phyloP scores from a whole-genome alignment of 257 asterid species.

The Striga asiatica region DNA sequence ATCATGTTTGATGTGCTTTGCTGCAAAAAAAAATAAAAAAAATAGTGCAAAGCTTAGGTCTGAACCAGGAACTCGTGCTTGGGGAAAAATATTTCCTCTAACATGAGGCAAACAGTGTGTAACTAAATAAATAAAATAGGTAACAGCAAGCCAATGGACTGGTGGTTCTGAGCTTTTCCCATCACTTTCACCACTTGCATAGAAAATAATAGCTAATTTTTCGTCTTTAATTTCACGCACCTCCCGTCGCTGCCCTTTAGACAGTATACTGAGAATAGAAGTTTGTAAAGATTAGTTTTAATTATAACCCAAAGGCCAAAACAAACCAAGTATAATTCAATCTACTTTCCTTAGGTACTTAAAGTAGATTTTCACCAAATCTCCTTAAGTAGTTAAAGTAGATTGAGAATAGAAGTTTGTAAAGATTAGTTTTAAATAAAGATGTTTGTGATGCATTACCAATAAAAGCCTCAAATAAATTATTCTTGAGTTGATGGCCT shows the following conservation, averaged over 20 bases:
- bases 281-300: neutral
- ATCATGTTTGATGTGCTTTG: conserved; percentile 73
- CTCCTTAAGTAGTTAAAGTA: too few relatives aligned
- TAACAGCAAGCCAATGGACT: neutral
- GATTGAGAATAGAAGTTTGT: too few relatives aligned
- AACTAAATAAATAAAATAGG: neutral
- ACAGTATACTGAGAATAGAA: neutral
- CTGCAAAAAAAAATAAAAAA: conserved; percentile 31
- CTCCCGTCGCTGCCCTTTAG: neutral
- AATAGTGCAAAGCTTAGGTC: too few relatives aligned
- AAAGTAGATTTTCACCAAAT: neutral
- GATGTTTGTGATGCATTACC: too few relatives aligned
- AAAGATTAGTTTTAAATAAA: neutral
- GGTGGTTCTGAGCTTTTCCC: neutral
- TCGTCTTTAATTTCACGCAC: neutral
- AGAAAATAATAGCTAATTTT: neutral
- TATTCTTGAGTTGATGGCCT: too few relatives aligned
- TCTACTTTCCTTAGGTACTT: too few relatives aligned
- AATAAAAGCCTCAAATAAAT: too few relatives aligned
- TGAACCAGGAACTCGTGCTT: conserved; percentile 10
- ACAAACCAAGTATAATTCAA: too few relatives aligned
- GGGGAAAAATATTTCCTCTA: too few relatives aligned
- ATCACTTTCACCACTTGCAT: neutral
- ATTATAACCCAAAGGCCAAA: neutral
- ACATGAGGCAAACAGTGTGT: too few relatives aligned